Evolutionary conservation across 1,284 basidiomycete genomes (phyloP), one percentile per base, ranked within the genome.

Genomic region (Calocybe gambosa): DNA sequence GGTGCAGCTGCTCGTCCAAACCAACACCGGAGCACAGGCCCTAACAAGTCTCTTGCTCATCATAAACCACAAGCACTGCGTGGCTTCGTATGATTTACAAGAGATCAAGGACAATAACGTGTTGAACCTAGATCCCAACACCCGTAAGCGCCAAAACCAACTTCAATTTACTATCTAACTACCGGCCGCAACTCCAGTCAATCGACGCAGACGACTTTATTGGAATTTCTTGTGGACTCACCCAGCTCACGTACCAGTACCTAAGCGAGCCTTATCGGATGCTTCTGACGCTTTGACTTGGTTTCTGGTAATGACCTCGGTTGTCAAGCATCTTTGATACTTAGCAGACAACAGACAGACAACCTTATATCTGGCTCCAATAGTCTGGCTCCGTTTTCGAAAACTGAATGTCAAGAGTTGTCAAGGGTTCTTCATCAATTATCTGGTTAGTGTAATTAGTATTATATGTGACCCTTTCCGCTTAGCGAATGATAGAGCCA

Each of bases 161-260:
- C 20, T 26, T 29, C 8, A 21, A 10, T 8, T 18, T 7, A 29
- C 33, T 9, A 31, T 18, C 25, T 46, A 16, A 20, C 39, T 16
- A 20, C 3, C 2, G 15, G 4, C 3, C 20, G n/a, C n/a, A n/a
- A 15, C 12, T 47, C 15, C 47, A 77, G 75, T 72, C 37, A 70
- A 72, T 42, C 68, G 73, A 42, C 60, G 62, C 4, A 65, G 73
- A 39, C 63, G 71, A 12, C 58, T 73, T 12, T 78, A 78, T 53
- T 78, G 74, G 74, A 75, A 71, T 46, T 75, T 67, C 47, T 50
- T 80, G 6, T 68, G 65, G 58, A 64, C 66, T 25, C 74, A 78
- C 54, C 73, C 75, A 8, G 61, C 63, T 4, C 76, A 78, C 53
- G 56, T 64, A 1, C 53, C 63, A 13, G 64, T 66, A 12, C 72